Evolutionary conservation across 805 yeast species (phyloP).

Genomic region (Saccharomycopsis sp.): DNA sequence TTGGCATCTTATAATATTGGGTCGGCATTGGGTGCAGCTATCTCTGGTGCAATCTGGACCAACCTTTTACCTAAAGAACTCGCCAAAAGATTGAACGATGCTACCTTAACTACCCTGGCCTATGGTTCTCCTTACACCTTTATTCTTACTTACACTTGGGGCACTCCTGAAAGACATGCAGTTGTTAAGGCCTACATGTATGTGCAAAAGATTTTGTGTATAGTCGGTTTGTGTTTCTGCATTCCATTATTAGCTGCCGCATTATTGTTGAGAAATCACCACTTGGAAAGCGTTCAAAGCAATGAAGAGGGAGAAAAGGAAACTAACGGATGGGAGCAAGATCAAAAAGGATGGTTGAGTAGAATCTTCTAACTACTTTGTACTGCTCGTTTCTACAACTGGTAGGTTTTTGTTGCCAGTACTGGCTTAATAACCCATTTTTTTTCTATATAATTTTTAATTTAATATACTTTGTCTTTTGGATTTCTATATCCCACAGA

Average conservation of each 20-base stretch:
- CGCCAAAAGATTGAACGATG: conserved; percentile 26
- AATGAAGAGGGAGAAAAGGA: not conserved
- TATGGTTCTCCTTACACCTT: conserved; percentile 48
- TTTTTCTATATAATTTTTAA: no score
- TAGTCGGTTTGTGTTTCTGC: conserved; percentile 48
- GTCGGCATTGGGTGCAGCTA: conserved; percentile 52
- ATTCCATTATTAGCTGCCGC: conserved; percentile 44
- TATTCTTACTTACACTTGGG: conserved; percentile 46
- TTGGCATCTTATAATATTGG: conserved; percentile 57
- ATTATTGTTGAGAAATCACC: conserved; percentile 48
- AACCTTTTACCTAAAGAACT: conserved; percentile 45
- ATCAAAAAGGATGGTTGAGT: not conserved
- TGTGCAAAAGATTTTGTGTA: conserved; percentile 48
- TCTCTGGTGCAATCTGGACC: conserved; percentile 71
- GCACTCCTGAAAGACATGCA: conserved; percentile 47
- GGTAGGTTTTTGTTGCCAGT: no score
- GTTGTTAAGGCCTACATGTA: conserved; percentile 50
- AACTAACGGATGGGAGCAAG: not conserved
- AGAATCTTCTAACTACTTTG: not conserved
- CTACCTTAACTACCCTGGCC: conserved; percentile 32
- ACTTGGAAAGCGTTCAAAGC: conserved; percentile 27
- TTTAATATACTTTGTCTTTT: not conserved
- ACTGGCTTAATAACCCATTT: no score
- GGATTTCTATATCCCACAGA: not conserved
- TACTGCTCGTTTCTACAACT: no score